Percentiles rank a stretch among this genome's conserved stretches.
phyloP scores from a whole-genome alignment of 2,329 filamentous ascomycete species.

The Aspergillus sergii region DNA sequence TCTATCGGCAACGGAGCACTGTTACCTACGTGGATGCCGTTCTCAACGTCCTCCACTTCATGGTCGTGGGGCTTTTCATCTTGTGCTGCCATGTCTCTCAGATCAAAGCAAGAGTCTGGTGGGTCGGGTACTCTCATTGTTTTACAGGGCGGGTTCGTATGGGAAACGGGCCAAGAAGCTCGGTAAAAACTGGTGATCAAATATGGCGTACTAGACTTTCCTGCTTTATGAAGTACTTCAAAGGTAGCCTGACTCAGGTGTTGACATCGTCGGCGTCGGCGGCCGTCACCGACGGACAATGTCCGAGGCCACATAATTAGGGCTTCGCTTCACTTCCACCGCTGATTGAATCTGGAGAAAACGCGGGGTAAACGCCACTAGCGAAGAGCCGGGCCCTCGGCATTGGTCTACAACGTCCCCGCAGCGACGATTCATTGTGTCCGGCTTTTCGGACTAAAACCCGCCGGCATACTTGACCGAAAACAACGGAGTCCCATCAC shows the following conservation, averaged over 20 bases:
- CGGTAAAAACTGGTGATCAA: too few relatives aligned
- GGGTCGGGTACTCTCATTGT: too few relatives aligned
- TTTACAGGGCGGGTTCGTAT: too few relatives aligned
- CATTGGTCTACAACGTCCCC: neutral
- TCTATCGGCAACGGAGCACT: neutral
- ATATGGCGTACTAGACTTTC: too few relatives aligned
- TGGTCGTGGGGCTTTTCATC: neutral
- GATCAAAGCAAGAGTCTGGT: too few relatives aligned
- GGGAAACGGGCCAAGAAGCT: too few relatives aligned
- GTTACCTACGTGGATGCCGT: neutral
- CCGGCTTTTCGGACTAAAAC: neutral
- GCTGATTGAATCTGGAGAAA: neutral
- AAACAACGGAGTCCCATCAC: neutral
- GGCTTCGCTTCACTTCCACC: neutral
- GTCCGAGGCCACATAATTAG: neutral
- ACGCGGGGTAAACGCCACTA: neutral
- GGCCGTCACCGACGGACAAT: neutral
- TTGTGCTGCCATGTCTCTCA: neutral
- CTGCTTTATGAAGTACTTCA: too few relatives aligned
- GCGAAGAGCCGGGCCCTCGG: neutral
- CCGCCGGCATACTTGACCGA: neutral
- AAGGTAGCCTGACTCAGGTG: too few relatives aligned
- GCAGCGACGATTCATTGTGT: neutral
- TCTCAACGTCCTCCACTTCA: neutral
- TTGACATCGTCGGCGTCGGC: neutral